phyloP scores from a whole-genome alignment of 139 green algal species.

The Chlamydomonas eustigma region DNA sequence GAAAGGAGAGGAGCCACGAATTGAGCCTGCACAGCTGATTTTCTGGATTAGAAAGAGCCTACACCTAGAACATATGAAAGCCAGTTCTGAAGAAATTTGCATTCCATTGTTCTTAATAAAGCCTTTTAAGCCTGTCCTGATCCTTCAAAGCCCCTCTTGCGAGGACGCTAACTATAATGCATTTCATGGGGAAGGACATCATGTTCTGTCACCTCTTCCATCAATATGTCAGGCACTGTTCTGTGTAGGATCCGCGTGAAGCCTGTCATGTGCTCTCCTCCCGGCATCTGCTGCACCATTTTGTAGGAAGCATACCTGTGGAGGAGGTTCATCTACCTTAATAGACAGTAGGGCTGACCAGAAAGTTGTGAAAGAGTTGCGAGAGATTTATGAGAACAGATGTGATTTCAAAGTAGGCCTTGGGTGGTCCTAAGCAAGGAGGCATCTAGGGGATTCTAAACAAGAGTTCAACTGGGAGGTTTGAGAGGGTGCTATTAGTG shows the following conservation, averaged over 20 bases:
- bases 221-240: constrained; percentile 59
- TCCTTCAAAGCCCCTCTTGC: too few species aligned
- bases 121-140: too few species aligned
- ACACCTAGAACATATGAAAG: too few species aligned
- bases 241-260: constrained; percentile 89
- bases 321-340: neutral
- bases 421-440: neutral
- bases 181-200: too few species aligned
- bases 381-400: neutral
- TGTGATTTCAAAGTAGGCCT: neutral
- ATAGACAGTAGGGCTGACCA: neutral
- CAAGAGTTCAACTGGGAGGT: neutral
- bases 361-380: neutral
- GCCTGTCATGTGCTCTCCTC: constrained; percentile 65
- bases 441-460: neutral
- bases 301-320: constrained; percentile 74
- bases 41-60: too few species aligned
- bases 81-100: too few species aligned
- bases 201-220: constrained; percentile 52
- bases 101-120: too few species aligned
- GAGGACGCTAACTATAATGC: too few species aligned
- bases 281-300: constrained; percentile 59
- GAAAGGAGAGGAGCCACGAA: too few species aligned
- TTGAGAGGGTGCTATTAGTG: too few species aligned
- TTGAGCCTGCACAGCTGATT: too few species aligned